phyloP scores from a whole-genome alignment of 345 rosid genomes.

The Sonneratia caseolaris region DNA sequence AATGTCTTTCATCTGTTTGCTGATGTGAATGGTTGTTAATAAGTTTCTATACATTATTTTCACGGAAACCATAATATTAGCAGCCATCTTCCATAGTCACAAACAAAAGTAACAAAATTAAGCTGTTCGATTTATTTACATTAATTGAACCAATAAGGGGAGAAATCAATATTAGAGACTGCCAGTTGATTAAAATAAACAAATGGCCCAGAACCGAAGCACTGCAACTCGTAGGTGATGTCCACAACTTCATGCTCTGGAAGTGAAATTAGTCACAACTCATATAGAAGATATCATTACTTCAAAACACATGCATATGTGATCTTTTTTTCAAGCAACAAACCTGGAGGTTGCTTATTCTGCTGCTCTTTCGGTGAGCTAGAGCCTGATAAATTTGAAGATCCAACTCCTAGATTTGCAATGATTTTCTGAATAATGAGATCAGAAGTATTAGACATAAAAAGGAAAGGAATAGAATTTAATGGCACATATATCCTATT shows the following conservation, averaged over 20 bases:
- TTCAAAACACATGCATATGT: neutral
- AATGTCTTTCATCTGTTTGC: no score
- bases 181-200: no score
- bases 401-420: constrained; percentile 22
- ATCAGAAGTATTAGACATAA: neutral
- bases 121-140: no score
- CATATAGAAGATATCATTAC: neutral
- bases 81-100: no score
- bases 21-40: no score
- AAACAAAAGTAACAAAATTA: no score
- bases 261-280: neutral
- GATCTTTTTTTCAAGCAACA: constrained; percentile 9
- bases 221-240: neutral
- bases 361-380: constrained; percentile 38
- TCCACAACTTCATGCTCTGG: neutral
- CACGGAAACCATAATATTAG: no score
- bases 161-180: no score
- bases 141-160: no score
- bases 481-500: neutral
- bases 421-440: constrained; percentile 22
- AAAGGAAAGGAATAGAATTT: neutral
- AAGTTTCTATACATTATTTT: no score
- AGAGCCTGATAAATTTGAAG: constrained; percentile 32
- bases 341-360: constrained; percentile 45
- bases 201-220: neutral